Evolutionary conservation across 2,329 filamentous ascomycete species (phyloP), one percentile per base, ranked within the genome.

Genomic region (Colletotrichum siamense): DNA sequence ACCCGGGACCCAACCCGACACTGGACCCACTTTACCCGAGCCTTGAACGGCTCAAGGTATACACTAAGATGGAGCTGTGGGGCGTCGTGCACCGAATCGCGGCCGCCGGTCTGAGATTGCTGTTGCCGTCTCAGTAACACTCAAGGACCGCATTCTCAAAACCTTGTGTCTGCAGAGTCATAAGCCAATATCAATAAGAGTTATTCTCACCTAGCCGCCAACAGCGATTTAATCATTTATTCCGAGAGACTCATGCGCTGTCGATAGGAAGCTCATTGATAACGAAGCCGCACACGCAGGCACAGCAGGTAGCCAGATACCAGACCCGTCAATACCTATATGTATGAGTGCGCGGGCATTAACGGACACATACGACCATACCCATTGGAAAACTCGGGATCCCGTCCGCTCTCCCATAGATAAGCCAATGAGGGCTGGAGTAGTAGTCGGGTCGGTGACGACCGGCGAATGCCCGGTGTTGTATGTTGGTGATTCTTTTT

Each of bases 301-400:
- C 49, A 24, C 12, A 8, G 5, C 22, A n/a, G 24, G 49, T 55
- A 55, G 10, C n/a, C n/a, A 55, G 49, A 55, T 55, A n/a, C 49
- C 9, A 55, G 0, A n/a, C 1, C 9, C 2, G 4, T n/a, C n/a
- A 15, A 55, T 26, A 9, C 52, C 52, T 2, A 15, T 26, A 57
- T 57, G 0, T 15, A 26, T 15, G 12, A 10, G n/a, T 24, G 12
- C 10, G 7, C 12, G 8, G 10, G 5, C 8, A 1, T 1, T 1
- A 0, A 16, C 0, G 2, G 7, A 0, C 8, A 28, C 52, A 57
- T 57, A 57, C 22, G 52, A 57, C 52, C 52, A 57, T 28, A 49
- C 39, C 39, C 18, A 49, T 49, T 49, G 39, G 39, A 49, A n/a
- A 49, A 49, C 39, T 49, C 39, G 39, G 39, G 39, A 49, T 49